Evolutionary conservation across 768 basidiomycete species (phyloP).

Genomic region (Termitomyces sp.): DNA sequence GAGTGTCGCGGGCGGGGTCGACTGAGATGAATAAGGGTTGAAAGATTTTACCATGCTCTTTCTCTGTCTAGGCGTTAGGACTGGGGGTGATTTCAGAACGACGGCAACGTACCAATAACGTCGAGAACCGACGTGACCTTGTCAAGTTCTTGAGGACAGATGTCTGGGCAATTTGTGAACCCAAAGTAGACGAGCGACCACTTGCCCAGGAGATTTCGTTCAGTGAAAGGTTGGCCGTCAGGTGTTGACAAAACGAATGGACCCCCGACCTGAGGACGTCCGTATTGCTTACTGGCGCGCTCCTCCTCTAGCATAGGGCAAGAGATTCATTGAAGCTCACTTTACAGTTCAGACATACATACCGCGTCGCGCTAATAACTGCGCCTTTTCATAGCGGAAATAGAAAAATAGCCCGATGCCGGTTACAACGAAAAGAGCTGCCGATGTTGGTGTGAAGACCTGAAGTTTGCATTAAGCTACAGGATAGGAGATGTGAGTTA

Average conservation of each 20-base stretch:
- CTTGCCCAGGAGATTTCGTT: slow-evolving; percentile 80
- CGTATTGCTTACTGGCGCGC: slow-evolving; percentile 66
- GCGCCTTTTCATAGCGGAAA: slow-evolving; percentile 83
- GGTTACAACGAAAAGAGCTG: slow-evolving; percentile 77
- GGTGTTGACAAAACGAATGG: slow-evolving; percentile 77
- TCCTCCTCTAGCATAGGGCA: slow-evolving; percentile 61
- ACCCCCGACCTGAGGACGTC: slow-evolving; percentile 87
- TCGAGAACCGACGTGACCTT: slow-evolving; percentile 83
- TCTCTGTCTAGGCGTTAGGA: slow-evolving; percentile 42
- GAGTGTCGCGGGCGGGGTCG: slow-evolving; percentile 88
- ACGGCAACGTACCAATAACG: slow-evolving; percentile 56
- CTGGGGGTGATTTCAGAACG: neutral
- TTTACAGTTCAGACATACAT: slow-evolving; percentile 20
- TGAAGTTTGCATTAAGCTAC: slow-evolving; percentile 25
- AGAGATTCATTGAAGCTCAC: neutral
- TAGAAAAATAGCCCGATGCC: slow-evolving; percentile 84
- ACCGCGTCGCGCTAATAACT: slow-evolving; percentile 77
- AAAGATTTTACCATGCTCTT: slow-evolving; percentile 65
- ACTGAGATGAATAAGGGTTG: slow-evolving; percentile 94
- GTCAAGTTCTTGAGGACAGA: slow-evolving; percentile 97
- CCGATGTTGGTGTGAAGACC: slow-evolving; percentile 92
- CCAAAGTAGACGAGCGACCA: slow-evolving; percentile 96
- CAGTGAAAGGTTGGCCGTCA: slow-evolving; percentile 68
- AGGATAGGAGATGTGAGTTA: neutral
- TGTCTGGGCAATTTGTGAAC: slow-evolving; percentile 99